Base-by-base conservation (phyloP, 2,329 filamentous ascomycete species). In the Aureobasidium uvarum region DNA sequence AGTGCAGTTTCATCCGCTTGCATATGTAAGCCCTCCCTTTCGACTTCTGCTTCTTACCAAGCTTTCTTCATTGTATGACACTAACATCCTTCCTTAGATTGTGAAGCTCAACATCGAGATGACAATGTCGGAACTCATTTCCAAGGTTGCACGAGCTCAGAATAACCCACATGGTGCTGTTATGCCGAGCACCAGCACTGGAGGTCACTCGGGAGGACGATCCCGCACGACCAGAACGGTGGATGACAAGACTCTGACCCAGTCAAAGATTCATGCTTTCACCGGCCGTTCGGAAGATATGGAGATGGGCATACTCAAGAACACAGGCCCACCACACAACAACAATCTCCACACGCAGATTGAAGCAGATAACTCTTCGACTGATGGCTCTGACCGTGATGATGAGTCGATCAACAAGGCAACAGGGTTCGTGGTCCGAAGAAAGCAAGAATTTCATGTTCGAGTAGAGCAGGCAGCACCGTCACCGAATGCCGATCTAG, bases 51-150 rank as follows among this genome's bases (percentile, higher is more conserved):
- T 14, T 14, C 10, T 5, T 23, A 4, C 20, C 43, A 16, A 25
- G 10, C 1, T 13, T 36, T 6, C 11, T 46, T 2, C n/a, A 2
- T 23, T 25, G 2, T 14, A 25, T 23, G 43, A 25, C 10, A 13
- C 43, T 46, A 25, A 46, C 13, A 13, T 20, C 11, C 25, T 46
- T 25, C 43, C 43, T 13, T 13, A 46, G 43, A 72, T 81, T 16
- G 73, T 81, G 66, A 83, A 83, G 68, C 74, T 83, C 43, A 77
- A 81, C 68, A 82, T 84, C 70, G 81, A 83, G 70, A 80, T 83
- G 77, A 79, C 78, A 59, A 80, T 84, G 78, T 80, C 81, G 66
- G 79, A 81, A 60, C 77, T 84, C 25, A 80, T 83, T 67, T 77
- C 71, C 20, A 78, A 77, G 67, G 72, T 78, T 39, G 74, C 75